A percentile compares a stretch with the other conserved stretches of the same genome.
These are phyloP conservation scores for Oxytropis ochrocephala DNA, from an alignment of 306 rosid genomes.

Conservation along the genomic window DNA sequence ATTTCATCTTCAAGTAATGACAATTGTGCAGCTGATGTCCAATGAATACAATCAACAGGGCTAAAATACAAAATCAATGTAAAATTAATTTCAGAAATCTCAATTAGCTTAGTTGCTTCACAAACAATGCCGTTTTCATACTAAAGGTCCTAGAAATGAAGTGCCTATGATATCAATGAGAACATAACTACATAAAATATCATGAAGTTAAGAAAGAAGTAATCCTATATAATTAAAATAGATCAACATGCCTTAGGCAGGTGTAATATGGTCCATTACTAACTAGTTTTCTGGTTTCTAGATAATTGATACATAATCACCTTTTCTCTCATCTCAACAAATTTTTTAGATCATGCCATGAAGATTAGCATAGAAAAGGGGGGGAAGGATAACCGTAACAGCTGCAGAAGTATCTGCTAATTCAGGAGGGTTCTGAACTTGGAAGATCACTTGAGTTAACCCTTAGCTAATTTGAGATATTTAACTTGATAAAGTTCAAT, in stretches of 20 bases:
- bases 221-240: background rate
- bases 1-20: conserved; percentile 95
- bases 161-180: background rate
- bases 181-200: background rate
- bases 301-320: background rate
- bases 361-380: background rate
- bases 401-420: background rate
- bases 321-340: background rate
- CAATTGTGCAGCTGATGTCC: conserved; percentile 95
- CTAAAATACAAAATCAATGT: conserved; percentile 36
- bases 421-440: background rate
- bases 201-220: background rate
- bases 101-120: background rate
- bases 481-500: background rate
- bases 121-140: background rate
- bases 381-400: background rate
- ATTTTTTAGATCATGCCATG: background rate
- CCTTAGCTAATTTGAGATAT: background rate
- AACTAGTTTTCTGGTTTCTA: background rate
- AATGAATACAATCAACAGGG: conserved; percentile 98
- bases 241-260: background rate
- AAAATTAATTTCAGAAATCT: background rate
- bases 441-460: background rate
- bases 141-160: background rate
- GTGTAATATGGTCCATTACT: background rate